Conservation (phyloP, 2,329 filamentous ascomycete species). For the Pochonia chlamydosporia region DNA sequence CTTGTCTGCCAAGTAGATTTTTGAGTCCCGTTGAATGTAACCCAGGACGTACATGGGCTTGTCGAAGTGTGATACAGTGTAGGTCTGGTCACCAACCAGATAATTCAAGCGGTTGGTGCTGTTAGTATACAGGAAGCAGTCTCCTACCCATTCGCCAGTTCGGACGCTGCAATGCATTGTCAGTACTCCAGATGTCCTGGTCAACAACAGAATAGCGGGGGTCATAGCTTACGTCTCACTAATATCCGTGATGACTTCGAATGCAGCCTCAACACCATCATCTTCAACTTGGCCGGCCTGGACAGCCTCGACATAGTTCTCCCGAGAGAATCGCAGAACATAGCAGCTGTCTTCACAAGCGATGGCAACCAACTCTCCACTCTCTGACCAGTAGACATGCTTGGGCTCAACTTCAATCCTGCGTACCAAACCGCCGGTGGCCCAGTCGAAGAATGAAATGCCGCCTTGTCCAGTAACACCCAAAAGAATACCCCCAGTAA, state of each 20-base stretch:
- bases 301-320: conserved; percentile 78
- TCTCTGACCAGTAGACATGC: conserved; percentile 94
- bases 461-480: conserved; percentile 94
- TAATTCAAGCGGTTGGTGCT: conserved; percentile 95
- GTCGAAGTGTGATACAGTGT: conserved; percentile 96
- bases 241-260: conserved; percentile 94
- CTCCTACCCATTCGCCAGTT: conserved; percentile 95
- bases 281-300: conserved; percentile 78
- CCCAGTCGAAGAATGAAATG: conserved; percentile 95
- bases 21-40: conserved; percentile 91
- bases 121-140: conserved; percentile 99
- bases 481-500: conserved; percentile 82
- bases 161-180: conserved; percentile 57
- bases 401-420: conserved; percentile 78
- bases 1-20: conserved; percentile 93
- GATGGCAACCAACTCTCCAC: conserved; percentile 84
- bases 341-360: conserved; percentile 96
- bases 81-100: conserved; percentile 94
- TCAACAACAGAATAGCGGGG: conserved; percentile 14
- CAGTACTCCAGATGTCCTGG: conserved; percentile 7
- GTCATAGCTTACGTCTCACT: conserved; percentile 65
- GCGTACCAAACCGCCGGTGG: conserved; percentile 79
- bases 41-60: conserved; percentile 91
- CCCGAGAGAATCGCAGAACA: conserved; percentile 83
- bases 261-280: conserved; percentile 91